Conservation (phyloP, 225 moss, liverwort and hornwort genomes). For the Climacium dendroides region DNA sequence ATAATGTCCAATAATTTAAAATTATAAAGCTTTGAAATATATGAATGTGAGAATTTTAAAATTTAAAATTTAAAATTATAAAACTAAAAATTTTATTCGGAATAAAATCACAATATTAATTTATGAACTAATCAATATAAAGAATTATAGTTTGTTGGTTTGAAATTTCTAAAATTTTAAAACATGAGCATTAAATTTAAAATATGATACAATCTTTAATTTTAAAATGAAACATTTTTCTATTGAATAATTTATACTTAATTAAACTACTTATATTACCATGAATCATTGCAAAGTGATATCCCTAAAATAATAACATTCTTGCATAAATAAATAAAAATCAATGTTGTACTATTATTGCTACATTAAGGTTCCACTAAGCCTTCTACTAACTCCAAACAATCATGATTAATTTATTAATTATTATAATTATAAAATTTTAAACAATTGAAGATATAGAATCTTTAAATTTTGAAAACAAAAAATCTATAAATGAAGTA, state of each 20-base stretch:
- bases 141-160: neutral
- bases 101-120: neutral
- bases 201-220: no score
- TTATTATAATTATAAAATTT: neutral
- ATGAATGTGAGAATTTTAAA: accelerated
- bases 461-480: neutral
- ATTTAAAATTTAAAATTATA: neutral
- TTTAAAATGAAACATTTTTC: neutral
- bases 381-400: accelerated
- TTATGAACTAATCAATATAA: neutral
- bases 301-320: no score
- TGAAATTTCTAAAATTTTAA: neutral
- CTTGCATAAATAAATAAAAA: neutral
- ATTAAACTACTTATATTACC: neutral
- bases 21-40: neutral
- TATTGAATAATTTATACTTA: neutral
- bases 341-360: neutral
- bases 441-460: neutral
- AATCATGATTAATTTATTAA: neutral
- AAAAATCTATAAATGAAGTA: neutral
- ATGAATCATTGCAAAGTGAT: neutral
- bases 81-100: neutral
- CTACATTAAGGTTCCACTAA: accelerated
- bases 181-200: no score
- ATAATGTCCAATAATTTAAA: neutral